Base-by-base conservation (phyloP, 2,329 filamentous ascomycete genomes). In the Trichothecium roseum region DNA sequence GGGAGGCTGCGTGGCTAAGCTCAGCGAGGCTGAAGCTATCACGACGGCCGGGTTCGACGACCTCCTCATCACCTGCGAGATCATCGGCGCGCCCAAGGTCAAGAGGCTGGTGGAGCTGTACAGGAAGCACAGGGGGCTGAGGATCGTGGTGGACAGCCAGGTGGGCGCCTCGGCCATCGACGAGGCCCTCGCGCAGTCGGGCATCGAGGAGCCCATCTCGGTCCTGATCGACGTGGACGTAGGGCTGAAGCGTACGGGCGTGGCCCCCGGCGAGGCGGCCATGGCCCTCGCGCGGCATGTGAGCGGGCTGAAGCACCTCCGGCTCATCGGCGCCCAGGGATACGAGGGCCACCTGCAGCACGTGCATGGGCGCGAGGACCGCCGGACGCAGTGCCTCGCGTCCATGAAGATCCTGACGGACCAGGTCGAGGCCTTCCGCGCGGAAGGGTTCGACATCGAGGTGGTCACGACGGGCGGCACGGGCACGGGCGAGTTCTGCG, bases 321-420 rank as follows among this genome's bases (percentile, higher is more conserved):
- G 52, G 8, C 41, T 72, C 40, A 61, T 69, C 28, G 68, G 68
- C 2, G 57, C 70, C 1, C 66, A 70, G 42, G 68, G 68, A 0
- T 72, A 72, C 38, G 68, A 72, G 44, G 68, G 68, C 2, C 68
- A 72, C 48, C 41, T 70, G 28, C 68, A 72, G 52, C 68, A 72
- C 50, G 42, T 71, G 10, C 66, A 69, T 42, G 53, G 56, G 24
- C 40, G 44, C 2, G 60, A 60, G 7, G 62, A 63, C 39, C 53
- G 68, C 16, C 59, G 55, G 43, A 45, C 32, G 12, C 47, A 55
- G 39, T 70, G 66, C 45, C 51, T 67, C 5, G 59, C 57, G 38
- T 63, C 63, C 68, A 69, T 67, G 42, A 34, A 40, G 17, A 60
- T 54, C 2, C 49, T 72, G 12, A 63, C 59, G 0, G 48, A 47